Evolutionary conservation across 176 grass and related monocot species (phyloP), one percentile per base, ranked within the genome.

Genomic region (Poa annua): DNA sequence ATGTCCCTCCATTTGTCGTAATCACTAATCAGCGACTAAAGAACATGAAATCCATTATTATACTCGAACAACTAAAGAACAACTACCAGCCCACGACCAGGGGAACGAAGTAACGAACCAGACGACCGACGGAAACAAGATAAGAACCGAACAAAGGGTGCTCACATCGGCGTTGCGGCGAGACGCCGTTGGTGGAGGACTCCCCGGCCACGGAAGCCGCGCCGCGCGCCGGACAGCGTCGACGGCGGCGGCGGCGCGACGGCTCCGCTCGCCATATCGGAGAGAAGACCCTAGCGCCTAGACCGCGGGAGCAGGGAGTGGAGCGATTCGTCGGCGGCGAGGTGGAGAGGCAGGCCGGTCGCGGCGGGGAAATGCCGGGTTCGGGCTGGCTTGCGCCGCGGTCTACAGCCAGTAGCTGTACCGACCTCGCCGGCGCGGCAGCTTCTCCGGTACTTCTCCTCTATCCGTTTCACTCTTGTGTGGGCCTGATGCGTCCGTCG

Each of bases 161-260:
- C 88, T 89, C 79, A 90, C 88, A 90, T 86, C 29, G 88, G 79
- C 55, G 74, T 79, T 20, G 88, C 74, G 11, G 88, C 88, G 25
- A 86, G 26, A 10, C 79, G 88, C 8, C 84, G 56, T n/a, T 52
- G 79, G 66, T 83, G 79, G 65, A 74, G 20, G 2, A 38, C 47
- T 17, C 84, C 47, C 47, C 84, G 47, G 20, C 66, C 55, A 35
- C 74, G 24, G 73, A 82, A 49, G 25, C 36, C 66, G 29, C 66
- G 16, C 66, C 79, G 66, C 66, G 56, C 56, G 13, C 65, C 79
- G 20, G 84, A 29, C 20, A 86, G 35, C 15, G 84, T 49, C 68
- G 81, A 19, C 44, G 54, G 70, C 71, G 83, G 64, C 74, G 74
- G 57, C 66, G 79, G 68, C 81, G 61, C 80, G 66, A 86, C 66